Evolutionary conservation across 2,329 filamentous ascomycete genomes (phyloP).

Genomic region (Aspergillus niger): DNA sequence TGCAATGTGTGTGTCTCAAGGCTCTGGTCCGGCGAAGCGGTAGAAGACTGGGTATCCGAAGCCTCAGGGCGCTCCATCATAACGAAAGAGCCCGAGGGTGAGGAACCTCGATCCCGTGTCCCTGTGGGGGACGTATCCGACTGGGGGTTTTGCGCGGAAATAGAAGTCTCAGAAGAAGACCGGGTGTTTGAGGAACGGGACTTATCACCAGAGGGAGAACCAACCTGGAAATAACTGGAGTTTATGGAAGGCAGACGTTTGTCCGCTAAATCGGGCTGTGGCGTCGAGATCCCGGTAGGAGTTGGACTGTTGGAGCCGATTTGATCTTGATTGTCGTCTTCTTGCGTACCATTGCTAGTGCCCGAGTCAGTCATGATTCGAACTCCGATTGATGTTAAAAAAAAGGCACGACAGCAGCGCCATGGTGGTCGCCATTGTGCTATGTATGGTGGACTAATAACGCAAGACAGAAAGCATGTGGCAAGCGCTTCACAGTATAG

Average conservation of each 20-base stretch:
- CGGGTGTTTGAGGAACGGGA: constrained; percentile 47
- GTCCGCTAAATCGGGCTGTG: constrained; percentile 89
- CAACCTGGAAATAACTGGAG: constrained; percentile 99
- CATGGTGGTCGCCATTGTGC: constrained; percentile 12
- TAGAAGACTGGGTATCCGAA: constrained; percentile 32
- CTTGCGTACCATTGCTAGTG: constrained; percentile 34
- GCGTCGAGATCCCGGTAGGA: constrained; percentile 87
- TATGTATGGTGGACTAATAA: background rate
- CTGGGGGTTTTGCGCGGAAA: constrained; percentile 27
- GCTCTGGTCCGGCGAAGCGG: constrained; percentile 28
- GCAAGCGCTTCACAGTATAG: background rate
- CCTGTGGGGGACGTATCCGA: constrained; percentile 27
- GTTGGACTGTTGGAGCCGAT: constrained; percentile 76
- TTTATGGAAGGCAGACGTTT: constrained; percentile 94
- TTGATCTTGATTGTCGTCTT: constrained; percentile 47
- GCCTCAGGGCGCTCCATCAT: constrained; percentile 43
- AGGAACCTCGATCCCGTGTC: constrained; percentile 30
- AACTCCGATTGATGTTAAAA: background rate
- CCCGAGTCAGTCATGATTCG: constrained; percentile 30
- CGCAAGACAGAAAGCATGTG: background rate
- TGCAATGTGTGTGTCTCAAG: constrained; percentile 27
- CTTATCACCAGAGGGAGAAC: constrained; percentile 78
- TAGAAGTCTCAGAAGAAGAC: constrained; percentile 35
- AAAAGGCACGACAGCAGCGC: constrained; percentile 11
- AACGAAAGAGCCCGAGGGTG: constrained; percentile 45